Evolutionary conservation across 306 rosid species (phyloP).

Genomic region (Fragaria nilgerrensis): DNA sequence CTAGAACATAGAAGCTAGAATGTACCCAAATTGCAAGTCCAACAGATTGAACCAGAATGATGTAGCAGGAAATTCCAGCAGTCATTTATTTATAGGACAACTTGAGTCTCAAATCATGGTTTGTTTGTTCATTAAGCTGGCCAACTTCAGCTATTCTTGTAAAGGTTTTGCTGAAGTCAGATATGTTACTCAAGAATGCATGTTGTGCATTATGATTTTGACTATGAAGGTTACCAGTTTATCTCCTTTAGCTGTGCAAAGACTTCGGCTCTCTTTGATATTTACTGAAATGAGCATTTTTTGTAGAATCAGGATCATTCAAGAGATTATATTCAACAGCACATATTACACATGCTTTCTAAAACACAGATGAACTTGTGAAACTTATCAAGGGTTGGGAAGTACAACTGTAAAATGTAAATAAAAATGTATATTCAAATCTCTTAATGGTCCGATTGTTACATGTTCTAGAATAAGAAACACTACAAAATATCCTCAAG

Average conservation of each 20-base stretch:
- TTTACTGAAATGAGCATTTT: too few relatives aligned
- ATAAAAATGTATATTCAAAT: slow-evolving; percentile 1
- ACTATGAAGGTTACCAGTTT: background rate
- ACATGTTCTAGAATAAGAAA: background rate
- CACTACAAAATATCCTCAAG: background rate
- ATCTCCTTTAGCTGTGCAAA: background rate
- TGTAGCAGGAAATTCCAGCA: background rate
- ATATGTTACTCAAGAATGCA: background rate
- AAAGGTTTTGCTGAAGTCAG: background rate
- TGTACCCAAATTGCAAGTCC: background rate
- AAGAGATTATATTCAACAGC: background rate
- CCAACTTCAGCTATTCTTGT: background rate
- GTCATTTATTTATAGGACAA: background rate
- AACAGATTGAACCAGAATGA: background rate
- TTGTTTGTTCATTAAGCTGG: background rate
- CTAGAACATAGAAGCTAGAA: slow-evolving; percentile 20
- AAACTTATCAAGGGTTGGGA: background rate
- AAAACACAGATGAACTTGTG: background rate
- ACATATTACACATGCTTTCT: background rate
- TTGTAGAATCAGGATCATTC: too few relatives aligned
- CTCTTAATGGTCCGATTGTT: background rate
- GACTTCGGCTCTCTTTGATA: background rate
- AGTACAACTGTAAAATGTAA: background rate
- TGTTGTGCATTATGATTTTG: background rate
- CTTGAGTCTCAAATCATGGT: background rate